Base-by-base conservation (phyloP, 768 basidiomycete genomes). In the Tricholoma bakamatsutake region DNA sequence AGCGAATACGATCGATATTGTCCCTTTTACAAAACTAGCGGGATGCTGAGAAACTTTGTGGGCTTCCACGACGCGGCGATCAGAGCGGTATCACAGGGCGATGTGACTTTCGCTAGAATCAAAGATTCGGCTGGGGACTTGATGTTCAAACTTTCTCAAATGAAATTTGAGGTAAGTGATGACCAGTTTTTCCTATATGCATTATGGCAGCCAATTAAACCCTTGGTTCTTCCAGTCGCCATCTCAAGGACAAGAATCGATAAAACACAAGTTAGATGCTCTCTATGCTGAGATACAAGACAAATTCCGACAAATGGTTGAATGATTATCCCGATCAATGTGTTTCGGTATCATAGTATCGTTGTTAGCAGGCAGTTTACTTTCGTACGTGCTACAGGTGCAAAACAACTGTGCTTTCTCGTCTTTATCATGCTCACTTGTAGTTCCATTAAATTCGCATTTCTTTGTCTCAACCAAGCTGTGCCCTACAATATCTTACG, bases 11-110 rank as follows among this genome's bases (percentile, higher is more conserved):
- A 98, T 70, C 83, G 93, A 50, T 97, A 83, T 76, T 99, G 96
- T 66, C 96, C 96, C 12, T 98, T 99, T 81, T 97, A 97, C 85
- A 97, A 98, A 87, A 97, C 95, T 45, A 88, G 85, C 54, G 91
- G 82, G 47, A 99, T 99, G 97, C 72, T 98, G 69, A 84, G 82
- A 66, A 96, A 96, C 73, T 93, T 96, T 67, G 92, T 98, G 60
- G 82, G 83, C 11, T 98, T 94, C 81, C 90, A 97, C 68, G 91
- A 98, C 68, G 77, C 81, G n/a, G 93, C 96, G 7, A 78, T 89
- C 66, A 87, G 82, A 66, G 89, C 92, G 18, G 91, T 97, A 50
- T 80, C 86, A 27, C 83, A 88, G 63, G 85, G 87, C 51, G 90
- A 93, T 63, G 74, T 88, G 56, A 92, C 92, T 17, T 96, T 93